Percentiles rank a stretch among this genome's conserved stretches.
Evolutionary conservation across 2,329 filamentous ascomycete species (phyloP).

Genomic region (Aspergillus aculeatinus): DNA sequence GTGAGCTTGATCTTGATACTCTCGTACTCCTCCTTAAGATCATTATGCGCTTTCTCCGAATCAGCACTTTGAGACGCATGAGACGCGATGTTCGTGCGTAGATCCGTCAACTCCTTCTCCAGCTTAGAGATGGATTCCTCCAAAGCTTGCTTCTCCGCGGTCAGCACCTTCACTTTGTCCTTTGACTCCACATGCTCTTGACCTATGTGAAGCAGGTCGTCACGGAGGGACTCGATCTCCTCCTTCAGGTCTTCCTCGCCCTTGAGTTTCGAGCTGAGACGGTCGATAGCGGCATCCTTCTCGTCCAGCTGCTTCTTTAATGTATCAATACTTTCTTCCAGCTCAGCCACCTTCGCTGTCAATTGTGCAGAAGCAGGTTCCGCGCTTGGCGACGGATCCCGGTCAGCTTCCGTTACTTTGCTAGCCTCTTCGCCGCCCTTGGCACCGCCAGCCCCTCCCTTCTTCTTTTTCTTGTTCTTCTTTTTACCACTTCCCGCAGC

Average conservation of each 20-base stretch:
- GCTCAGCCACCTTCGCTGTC: slow-evolving; percentile 25
- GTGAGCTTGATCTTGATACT: slow-evolving; percentile 69
- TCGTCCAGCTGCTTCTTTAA: slow-evolving; percentile 42
- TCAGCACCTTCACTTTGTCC: slow-evolving; percentile 68
- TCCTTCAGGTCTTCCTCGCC: slow-evolving; percentile 77
- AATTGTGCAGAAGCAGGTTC: slow-evolving; percentile 31
- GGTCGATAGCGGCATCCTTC: slow-evolving; percentile 72
- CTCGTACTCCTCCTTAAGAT: slow-evolving; percentile 65
- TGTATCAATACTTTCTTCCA: slow-evolving; percentile 38
- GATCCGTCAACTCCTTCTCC: slow-evolving; percentile 66
- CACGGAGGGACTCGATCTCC: slow-evolving; percentile 79
- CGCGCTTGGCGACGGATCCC: slow-evolving; percentile 25
- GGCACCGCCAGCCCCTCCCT: slow-evolving; percentile 58
- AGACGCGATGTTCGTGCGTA: slow-evolving; percentile 50
- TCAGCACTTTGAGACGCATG: slow-evolving; percentile 47
- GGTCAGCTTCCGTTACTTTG: slow-evolving; percentile 23
- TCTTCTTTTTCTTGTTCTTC: slow-evolving; percentile 89
- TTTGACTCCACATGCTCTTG: slow-evolving; percentile 82
- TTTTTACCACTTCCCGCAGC: slow-evolving; percentile 52
- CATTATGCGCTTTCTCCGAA: slow-evolving; percentile 52
- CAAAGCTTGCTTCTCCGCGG: slow-evolving; percentile 66
- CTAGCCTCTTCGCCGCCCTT: slow-evolving; percentile 46
- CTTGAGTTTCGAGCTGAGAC: slow-evolving; percentile 67
- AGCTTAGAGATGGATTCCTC: slow-evolving; percentile 64
- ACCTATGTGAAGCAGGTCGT: slow-evolving; percentile 75